phyloP scores from a whole-genome alignment of 208 protist species.

The Crithidia mellificae region DNA sequence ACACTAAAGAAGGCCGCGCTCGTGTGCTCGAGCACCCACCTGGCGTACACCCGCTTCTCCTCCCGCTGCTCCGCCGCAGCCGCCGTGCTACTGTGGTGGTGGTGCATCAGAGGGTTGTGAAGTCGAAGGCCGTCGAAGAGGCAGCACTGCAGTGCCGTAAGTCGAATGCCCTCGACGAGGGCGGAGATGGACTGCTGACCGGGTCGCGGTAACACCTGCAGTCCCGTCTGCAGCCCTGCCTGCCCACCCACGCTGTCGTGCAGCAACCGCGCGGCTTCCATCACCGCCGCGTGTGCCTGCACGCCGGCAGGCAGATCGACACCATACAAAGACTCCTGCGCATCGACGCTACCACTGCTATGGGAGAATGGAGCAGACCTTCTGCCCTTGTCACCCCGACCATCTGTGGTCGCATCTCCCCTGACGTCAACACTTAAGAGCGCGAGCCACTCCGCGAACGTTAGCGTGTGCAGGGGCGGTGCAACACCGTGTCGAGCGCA shows the following conservation, averaged over 20 bases:
- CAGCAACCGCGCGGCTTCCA: constrained; percentile 20
- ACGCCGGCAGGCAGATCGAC: too few species aligned
- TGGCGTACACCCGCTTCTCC: constrained; percentile 7
- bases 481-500: constrained; percentile 5
- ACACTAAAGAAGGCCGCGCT: constrained; percentile 49
- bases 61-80: not conserved
- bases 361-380: too few species aligned
- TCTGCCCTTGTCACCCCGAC: not conserved
- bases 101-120: too few species aligned
- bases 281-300: not conserved
- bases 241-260: constrained; percentile 30
- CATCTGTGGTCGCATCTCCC: not conserved
- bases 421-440: not conserved
- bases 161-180: constrained; percentile 68
- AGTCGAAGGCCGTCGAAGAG: constrained; percentile 34
- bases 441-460: constrained; percentile 19
- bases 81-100: too few species aligned
- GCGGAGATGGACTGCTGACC: constrained; percentile 46
- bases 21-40: constrained; percentile 28
- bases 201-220: constrained; percentile 53
- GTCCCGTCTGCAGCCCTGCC: constrained; percentile 47
- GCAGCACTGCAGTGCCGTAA: constrained; percentile 55
- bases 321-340: not conserved
- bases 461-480: constrained; percentile 20
- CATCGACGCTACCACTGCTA: too few species aligned